Percentiles rank a stretch among this genome's conserved stretches.
Conservation (phyloP, 257 asterid genomes). For the Fraxinus excelsior region DNA sequence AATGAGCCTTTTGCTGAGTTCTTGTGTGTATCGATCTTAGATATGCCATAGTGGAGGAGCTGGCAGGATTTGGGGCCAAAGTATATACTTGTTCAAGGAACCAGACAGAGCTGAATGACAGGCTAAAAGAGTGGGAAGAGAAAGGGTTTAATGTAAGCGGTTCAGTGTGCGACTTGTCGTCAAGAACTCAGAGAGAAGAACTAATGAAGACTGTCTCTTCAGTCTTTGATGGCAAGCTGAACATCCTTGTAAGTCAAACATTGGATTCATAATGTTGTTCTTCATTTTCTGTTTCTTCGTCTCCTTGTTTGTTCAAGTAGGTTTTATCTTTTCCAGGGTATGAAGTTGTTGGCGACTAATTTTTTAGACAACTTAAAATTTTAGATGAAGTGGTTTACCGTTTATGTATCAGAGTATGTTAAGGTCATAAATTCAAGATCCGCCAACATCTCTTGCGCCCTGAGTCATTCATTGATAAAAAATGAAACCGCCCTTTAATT, state of each 20-base stretch:
- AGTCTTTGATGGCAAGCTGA: constrained; percentile 59
- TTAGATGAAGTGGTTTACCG: not conserved
- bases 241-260: constrained; percentile 49
- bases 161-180: constrained; percentile 50
- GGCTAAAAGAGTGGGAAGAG: constrained; percentile 56
- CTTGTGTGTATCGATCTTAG: constrained; percentile 24
- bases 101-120: constrained; percentile 36
- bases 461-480: not conserved
- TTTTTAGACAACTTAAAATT: too few species aligned
- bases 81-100: constrained; percentile 67
- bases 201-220: constrained; percentile 51
- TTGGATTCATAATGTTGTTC: not conserved
- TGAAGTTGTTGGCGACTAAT: not conserved
- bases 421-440: not conserved
- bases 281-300: not conserved
- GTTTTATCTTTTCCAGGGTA: not conserved
- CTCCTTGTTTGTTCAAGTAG: not conserved
- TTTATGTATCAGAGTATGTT: not conserved
- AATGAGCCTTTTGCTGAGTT: too few species aligned
- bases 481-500: not conserved
- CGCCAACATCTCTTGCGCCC: not conserved
- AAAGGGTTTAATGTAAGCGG: constrained; percentile 66
- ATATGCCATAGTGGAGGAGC: constrained; percentile 67
- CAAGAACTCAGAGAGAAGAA: constrained; percentile 39
- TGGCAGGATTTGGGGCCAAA: constrained; percentile 63